Conservation (phyloP, 495 filamentous ascomycete species). For the Margaritispora aquatica region DNA sequence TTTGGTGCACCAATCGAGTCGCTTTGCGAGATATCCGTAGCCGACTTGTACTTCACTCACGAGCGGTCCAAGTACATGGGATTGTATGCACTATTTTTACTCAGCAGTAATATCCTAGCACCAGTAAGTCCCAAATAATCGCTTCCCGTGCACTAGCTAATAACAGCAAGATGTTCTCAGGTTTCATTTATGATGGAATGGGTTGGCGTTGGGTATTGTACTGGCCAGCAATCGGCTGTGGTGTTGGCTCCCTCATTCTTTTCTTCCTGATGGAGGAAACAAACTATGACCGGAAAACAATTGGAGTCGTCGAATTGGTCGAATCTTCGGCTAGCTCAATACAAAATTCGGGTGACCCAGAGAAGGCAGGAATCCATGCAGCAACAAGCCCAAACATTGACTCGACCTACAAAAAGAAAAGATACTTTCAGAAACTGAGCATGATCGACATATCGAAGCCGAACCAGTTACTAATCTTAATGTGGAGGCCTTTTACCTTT, state of each 20-base stretch:
- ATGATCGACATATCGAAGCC: slow-evolving; percentile 35
- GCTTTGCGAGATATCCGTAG: slow-evolving; percentile 53
- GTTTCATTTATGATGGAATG: slow-evolving; percentile 55
- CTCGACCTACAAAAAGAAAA: slow-evolving; percentile 24
- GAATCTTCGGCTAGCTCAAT: background rate
- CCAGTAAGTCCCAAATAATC: slow-evolving; percentile 30
- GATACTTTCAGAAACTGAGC: slow-evolving; percentile 48
- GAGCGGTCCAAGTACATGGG: slow-evolving; percentile 49
- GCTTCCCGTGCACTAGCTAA: too few species aligned
- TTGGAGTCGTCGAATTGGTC: background rate
- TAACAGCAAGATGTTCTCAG: slow-evolving; percentile 37
- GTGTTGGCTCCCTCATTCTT: slow-evolving; percentile 31
- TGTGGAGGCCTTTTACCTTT: slow-evolving; percentile 30
- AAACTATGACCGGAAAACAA: slow-evolving; percentile 22
- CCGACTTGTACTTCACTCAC: slow-evolving; percentile 62
- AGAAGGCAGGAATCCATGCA: background rate
- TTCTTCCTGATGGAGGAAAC: slow-evolving; percentile 29
- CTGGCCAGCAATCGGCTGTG: slow-evolving; percentile 57
- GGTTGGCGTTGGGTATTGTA: slow-evolving; percentile 54
- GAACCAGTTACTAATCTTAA: slow-evolving; percentile 34
- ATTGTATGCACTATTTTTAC: slow-evolving; percentile 54
- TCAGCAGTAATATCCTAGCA: slow-evolving; percentile 54
- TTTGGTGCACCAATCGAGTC: slow-evolving; percentile 60
- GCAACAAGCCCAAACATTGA: too few species aligned
- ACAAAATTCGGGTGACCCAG: background rate